A percentile compares a stretch with the other conserved stretches of the same genome.
Evolutionary conservation across 106 monocot species (phyloP).

Genomic region (Triglochin maritima): DNA sequence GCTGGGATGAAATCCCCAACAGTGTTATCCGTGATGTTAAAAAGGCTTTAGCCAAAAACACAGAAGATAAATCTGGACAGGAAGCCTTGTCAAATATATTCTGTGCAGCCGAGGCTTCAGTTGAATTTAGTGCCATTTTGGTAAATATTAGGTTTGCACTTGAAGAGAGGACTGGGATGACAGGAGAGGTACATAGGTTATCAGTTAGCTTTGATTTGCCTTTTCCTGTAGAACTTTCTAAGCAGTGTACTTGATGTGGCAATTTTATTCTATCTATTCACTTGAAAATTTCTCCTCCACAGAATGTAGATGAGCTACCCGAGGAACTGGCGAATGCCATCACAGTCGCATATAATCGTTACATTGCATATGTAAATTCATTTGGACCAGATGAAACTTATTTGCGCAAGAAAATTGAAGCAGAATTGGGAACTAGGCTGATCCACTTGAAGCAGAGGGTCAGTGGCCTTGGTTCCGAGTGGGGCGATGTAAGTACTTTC

Average conservation of each 20-base stretch:
- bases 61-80: slow-evolving; percentile 61
- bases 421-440: slow-evolving; percentile 86
- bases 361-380: slow-evolving; percentile 73
- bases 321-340: slow-evolving; percentile 60
- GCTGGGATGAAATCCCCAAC: slow-evolving; percentile 77
- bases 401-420: slow-evolving; percentile 85
- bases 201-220: background rate
- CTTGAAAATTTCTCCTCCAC: slow-evolving; percentile 3
- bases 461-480: slow-evolving; percentile 84
- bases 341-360: slow-evolving; percentile 66
- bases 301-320: slow-evolving; percentile 73
- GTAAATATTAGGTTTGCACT: slow-evolving; percentile 91
- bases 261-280: background rate
- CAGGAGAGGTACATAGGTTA: slow-evolving; percentile 55
- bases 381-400: slow-evolving; percentile 73
- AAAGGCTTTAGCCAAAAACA: slow-evolving; percentile 66
- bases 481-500: slow-evolving; percentile 74
- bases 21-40: slow-evolving; percentile 45
- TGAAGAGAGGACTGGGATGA: slow-evolving; percentile 76
- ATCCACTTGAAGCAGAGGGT: slow-evolving; percentile 96
- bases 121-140: slow-evolving; percentile 64
- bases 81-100: slow-evolving; percentile 58
- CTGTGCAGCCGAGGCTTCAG: slow-evolving; percentile 74
- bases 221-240: background rate
- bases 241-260: background rate